Evolutionary conservation across 2,329 filamentous ascomycete genomes (phyloP), one percentile per base, ranked within the genome.

Genomic region (Fusarium brachygibbosum): DNA sequence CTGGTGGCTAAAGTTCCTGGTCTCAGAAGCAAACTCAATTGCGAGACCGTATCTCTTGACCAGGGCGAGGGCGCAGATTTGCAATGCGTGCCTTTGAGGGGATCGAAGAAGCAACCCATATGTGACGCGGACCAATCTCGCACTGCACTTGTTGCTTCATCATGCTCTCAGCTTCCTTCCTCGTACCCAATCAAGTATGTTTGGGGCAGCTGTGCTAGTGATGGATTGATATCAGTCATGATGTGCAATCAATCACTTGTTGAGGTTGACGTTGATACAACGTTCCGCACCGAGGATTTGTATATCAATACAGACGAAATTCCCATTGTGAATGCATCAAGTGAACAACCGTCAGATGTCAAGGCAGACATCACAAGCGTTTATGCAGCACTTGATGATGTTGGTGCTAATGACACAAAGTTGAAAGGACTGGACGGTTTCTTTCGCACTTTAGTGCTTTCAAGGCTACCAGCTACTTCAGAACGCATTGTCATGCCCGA

Each of bases 371-470:
- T 71, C 25, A 66, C 71, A 7, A 70, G 59, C 19, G 62, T 61
- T 19, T 76, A 76, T 17, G 45, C 35, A 17, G 61, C 63, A 11
- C 63, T 76, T n/a, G 58, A 49, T 3, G 50, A 66, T 8, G 44
- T 73, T 11, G 68, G 62, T 13, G 34, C 60, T 4, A 40, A 72
- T 7, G 63, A 73, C 29, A 62, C 59, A n/a, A 58, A 50, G 10
- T 44, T 75, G 25, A 54, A 65, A 9, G 74, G 74, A 2, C 54
- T 76, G 13, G 74, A 76, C 21, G 55, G 63, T 25, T 76, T 76
- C 68, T 76, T 76, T 45, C 66, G 70, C 21, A 70, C 74, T 17
- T 55, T 76, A 7, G 69, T 74, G 17, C 45, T 69, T 37, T 76
- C 74, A 17, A 62, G 74, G 12, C 59, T 76, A 4, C 57, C 72